Conservation (phyloP, 2,329 filamentous ascomycete genomes). For the Coniochaeta prunicola region DNA sequence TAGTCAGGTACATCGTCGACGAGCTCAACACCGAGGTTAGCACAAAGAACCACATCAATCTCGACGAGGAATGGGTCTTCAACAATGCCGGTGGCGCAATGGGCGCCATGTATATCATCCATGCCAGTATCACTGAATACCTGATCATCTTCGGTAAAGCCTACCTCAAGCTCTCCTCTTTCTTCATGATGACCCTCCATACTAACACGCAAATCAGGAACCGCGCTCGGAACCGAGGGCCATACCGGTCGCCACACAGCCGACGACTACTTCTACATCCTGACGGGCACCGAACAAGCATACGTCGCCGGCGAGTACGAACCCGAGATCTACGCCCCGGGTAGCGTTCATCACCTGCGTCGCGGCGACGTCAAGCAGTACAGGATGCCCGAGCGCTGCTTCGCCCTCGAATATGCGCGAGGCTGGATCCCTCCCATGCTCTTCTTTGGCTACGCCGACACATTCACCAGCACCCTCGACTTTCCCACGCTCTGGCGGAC, state of each 20-base stretch:
- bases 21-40: constrained; percentile 54
- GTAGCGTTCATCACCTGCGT: constrained; percentile 63
- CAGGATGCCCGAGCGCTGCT: constrained; percentile 68
- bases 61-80: constrained; percentile 78
- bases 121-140: constrained; percentile 87
- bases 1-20: constrained; percentile 62
- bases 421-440: constrained; percentile 94
- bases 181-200: neutral
- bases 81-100: constrained; percentile 90
- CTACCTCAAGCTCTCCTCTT: constrained; percentile 7
- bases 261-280: constrained; percentile 92
- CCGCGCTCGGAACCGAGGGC: constrained; percentile 76
- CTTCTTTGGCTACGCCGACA: constrained; percentile 81
- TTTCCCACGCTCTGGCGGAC: constrained; percentile 79
- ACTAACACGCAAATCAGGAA: constrained; percentile 33
- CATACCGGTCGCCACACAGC: constrained; percentile 85
- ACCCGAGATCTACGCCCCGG: constrained; percentile 62
- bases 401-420: constrained; percentile 75
- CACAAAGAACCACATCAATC: constrained; percentile 51
- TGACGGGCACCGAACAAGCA: constrained; percentile 68
- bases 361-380: constrained; percentile 76
- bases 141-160: constrained; percentile 71
- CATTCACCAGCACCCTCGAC: constrained; percentile 72
- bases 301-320: constrained; percentile 63
- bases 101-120: constrained; percentile 86